Conservation (phyloP, 1,284 basidiomycete species). For the Boletus sp. region DNA sequence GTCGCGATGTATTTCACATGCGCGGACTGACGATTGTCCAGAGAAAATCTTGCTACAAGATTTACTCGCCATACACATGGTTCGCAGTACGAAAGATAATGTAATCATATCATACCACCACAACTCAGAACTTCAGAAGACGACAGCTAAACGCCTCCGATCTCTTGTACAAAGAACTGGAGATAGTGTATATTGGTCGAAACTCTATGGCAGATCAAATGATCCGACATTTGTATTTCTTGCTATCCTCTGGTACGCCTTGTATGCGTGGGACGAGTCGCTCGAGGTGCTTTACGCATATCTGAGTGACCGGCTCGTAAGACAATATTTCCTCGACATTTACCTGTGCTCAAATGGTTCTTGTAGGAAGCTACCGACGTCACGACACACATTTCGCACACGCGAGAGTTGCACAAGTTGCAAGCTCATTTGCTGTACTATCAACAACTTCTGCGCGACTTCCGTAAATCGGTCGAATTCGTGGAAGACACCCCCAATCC, state of each 20-base stretch:
- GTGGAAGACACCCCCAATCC: slow-evolving; percentile 48
- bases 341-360: neutral
- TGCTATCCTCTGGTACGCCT: slow-evolving; percentile 53
- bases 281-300: slow-evolving; percentile 49
- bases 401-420: slow-evolving; percentile 51
- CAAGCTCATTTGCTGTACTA: slow-evolving; percentile 57
- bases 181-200: slow-evolving; percentile 53
- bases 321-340: slow-evolving; percentile 2
- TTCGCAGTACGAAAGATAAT: slow-evolving; percentile 33
- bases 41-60: slow-evolving; percentile 33
- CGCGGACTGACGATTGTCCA: slow-evolving; percentile 1
- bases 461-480: slow-evolving; percentile 51
- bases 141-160: slow-evolving; percentile 36
- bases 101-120: slow-evolving; percentile 46
- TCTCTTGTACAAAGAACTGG: slow-evolving; percentile 38
- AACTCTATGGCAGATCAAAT: slow-evolving; percentile 43
- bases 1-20: too few species aligned
- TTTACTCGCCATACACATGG: slow-evolving; percentile 42
- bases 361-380: slow-evolving; percentile 44
- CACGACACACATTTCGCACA: slow-evolving; percentile 35
- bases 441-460: slow-evolving; percentile 50
- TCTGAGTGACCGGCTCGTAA: slow-evolving; percentile 43
- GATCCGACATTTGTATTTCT: slow-evolving; percentile 58
- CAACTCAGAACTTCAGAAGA: slow-evolving; percentile 28
- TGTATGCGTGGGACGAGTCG: slow-evolving; percentile 59